Evolutionary conservation across 2,329 filamentous ascomycete genomes (phyloP), one percentile per base, ranked within the genome.

Genomic region (Knufia petricola): DNA sequence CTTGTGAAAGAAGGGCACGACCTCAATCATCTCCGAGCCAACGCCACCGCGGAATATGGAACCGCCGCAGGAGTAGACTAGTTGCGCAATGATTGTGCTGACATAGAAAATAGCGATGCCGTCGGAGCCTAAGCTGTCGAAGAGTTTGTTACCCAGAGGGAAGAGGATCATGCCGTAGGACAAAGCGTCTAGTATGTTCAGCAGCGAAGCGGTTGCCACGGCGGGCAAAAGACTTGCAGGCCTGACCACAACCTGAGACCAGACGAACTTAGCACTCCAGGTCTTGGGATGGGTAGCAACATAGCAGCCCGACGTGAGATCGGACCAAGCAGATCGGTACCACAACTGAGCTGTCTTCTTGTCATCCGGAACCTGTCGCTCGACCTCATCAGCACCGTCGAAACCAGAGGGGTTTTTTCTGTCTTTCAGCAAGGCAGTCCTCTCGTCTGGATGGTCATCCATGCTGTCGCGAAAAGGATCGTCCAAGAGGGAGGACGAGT

Each of bases 41-140:
- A 98, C 81, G 2, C 87, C 88, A 13, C 92, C 90, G 56, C 78
- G 84, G 69, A 98, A 98, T 28, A 87, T 81, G 60, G 89, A 95
- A 0, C 87, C 85, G 2, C 81, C 82, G 17, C 76, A 75, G 0
- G 90, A 95, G 63, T 90, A 96, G 13, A 87, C 85, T 45, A 98
- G 66, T 63, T 98, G 92, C 0, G 92, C 85, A 34, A 96, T 78
- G 54, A 98, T 95, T 50, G 89, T 95, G 73, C 89, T 95, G 58
- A 98, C 86, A 64, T 96, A 98, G 69, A 96, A 98, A 67, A 98
- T 95, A 0, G 92, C 95, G 49, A 98, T 95, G 20, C 92, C 92
- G 49, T 95, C 90, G 0, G 90, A 83, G 1, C 90, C 92, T 4
- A 96, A 78, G 53, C 84, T 77, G 23, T 84, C 79, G 64, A 98